Conservation (phyloP, 306 rosid species). For the Pterocarpus santalinus region DNA sequence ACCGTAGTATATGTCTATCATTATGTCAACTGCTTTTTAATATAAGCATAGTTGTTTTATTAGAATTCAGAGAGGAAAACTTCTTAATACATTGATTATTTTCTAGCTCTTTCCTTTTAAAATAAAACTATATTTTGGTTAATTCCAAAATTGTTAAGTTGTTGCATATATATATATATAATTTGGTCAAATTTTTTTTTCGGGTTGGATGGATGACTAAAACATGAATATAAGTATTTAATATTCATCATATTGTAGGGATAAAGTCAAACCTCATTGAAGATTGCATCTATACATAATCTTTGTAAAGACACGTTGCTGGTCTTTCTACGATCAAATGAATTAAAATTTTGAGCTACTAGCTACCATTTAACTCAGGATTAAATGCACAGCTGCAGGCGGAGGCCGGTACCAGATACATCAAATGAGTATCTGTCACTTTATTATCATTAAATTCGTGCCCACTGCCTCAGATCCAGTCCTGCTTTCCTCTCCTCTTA, state of each 20-base stretch:
- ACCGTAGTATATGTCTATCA: too few relatives aligned
- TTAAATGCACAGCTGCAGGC: slow-evolving; percentile 49
- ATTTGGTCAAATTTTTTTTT: too few relatives aligned
- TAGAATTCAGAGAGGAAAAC: not conserved
- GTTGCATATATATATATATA: not conserved
- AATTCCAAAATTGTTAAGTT: not conserved
- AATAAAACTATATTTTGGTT: not conserved
- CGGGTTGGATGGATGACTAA: not conserved
- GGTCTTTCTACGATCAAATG: slow-evolving; percentile 32
- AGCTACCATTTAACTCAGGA: slow-evolving; percentile 35
- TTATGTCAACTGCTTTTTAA: too few relatives aligned
- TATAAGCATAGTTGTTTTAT: not conserved
- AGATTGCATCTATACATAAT: not conserved
- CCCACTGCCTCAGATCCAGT: slow-evolving; percentile 28
- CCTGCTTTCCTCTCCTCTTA: not conserved
- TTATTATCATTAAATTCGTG: slow-evolving; percentile 44
- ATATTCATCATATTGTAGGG: not conserved
- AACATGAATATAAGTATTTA: not conserved
- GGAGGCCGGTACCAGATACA: slow-evolving; percentile 18
- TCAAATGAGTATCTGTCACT: slow-evolving; percentile 40
- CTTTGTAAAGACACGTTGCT: slow-evolving; percentile 11
- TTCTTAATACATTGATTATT: not conserved
- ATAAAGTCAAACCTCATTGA: not conserved
- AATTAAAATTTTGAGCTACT: slow-evolving; percentile 39
- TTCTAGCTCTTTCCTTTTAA: not conserved